These are phyloP conservation scores for Mikania micrantha DNA, from an alignment of 129 eudicot genomes.

Conservation along the genomic window DNA sequence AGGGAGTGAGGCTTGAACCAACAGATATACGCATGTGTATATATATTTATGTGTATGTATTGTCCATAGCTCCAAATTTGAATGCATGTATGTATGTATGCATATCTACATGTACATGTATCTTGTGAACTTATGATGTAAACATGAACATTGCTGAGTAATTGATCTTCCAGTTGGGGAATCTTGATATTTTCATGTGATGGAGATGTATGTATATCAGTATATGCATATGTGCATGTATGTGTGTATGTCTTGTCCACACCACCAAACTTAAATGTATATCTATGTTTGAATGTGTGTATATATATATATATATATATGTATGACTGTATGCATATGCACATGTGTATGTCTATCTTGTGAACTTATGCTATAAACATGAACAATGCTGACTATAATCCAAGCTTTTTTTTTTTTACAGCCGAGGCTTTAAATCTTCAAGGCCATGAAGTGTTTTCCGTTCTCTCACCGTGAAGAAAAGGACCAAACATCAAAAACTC, in stretches of 20 bases:
- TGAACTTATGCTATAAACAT: background rate
- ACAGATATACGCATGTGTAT: too few relatives aligned
- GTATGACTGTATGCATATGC: background rate
- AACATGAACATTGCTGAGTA: too few relatives aligned
- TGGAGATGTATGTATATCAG: background rate
- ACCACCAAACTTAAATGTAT: too few relatives aligned
- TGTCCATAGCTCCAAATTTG: too few relatives aligned
- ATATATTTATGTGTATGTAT: too few relatives aligned
- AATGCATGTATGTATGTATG: too few relatives aligned
- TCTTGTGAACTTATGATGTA: too few relatives aligned
- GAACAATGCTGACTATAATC: conserved; percentile 3
- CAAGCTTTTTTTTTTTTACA: background rate
- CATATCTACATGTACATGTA: too few relatives aligned
- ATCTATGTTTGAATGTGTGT: background rate
- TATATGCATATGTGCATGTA: background rate
- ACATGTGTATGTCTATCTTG: background rate
- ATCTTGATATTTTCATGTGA: background rate
- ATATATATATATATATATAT: background rate
- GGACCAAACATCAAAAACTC: conserved; percentile 42
- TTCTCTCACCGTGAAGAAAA: conserved; percentile 43
- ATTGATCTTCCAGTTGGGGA: background rate
- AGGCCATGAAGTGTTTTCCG: conserved; percentile 64
- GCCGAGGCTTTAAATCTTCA: conserved; percentile 9
- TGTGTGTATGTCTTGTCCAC: too few relatives aligned
- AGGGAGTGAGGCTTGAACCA: too few relatives aligned